Evolutionary conservation across 208 protist genomes (phyloP).

Genomic region (Trypanosoma caninum): DNA sequence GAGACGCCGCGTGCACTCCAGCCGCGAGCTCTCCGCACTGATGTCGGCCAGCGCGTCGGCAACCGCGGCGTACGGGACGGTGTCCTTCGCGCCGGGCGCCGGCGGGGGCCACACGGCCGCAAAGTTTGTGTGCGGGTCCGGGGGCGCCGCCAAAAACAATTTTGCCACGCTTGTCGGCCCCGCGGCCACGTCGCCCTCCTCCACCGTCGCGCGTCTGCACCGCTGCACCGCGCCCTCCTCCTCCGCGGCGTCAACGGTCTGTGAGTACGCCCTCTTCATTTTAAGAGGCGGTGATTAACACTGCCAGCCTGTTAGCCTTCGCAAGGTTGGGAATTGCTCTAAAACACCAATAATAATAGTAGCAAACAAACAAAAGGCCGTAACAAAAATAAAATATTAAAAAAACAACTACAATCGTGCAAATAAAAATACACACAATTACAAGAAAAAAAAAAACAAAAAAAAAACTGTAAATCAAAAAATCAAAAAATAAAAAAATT

Average conservation of each 20-base stretch:
- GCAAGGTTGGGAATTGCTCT: no score
- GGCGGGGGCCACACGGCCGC: slow-evolving; percentile 42
- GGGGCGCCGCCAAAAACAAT: slow-evolving; percentile 46
- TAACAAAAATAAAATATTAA: not conserved
- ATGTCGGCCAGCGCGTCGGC: slow-evolving; percentile 81
- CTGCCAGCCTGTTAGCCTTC: no score
- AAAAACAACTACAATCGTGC: not conserved
- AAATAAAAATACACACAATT: slow-evolving; percentile 4
- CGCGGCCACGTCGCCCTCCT: slow-evolving; percentile 23
- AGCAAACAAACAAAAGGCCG: no score
- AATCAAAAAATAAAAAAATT: slow-evolving; percentile 10
- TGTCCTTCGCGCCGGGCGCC: slow-evolving; percentile 7
- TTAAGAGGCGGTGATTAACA: no score
- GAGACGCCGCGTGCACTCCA: slow-evolving; percentile 88
- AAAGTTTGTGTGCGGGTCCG: slow-evolving; percentile 36
- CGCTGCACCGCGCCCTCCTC: no score
- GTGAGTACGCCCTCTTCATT: no score
- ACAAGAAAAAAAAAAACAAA: not conserved
- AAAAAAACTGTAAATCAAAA: slow-evolving; percentile 15
- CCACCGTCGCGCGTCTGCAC: slow-evolving; percentile 20
- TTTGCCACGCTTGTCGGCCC: slow-evolving; percentile 76
- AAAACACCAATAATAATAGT: no score
- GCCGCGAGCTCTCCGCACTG: slow-evolving; percentile 74
- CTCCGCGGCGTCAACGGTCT: no score
- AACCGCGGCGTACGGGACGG: slow-evolving; percentile 71